phyloP scores from a whole-genome alignment of 1,139 yeast genomes.

The Hemisphaericaspora xylanilytica region DNA sequence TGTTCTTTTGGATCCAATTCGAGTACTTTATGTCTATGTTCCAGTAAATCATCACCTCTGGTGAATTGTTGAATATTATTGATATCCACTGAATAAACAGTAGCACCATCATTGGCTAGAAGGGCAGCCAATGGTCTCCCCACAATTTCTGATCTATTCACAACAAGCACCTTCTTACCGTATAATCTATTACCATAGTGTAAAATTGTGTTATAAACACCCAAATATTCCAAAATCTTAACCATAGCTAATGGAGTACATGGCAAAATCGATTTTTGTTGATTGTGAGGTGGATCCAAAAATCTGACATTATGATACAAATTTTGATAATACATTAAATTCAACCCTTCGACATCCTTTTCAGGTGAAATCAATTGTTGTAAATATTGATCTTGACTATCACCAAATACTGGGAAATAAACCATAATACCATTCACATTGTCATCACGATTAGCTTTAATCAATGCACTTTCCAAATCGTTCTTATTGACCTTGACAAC shows the following conservation, averaged over 20 bases:
- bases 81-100: slow-evolving; percentile 87
- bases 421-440: slow-evolving; percentile 90
- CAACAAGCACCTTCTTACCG: slow-evolving; percentile 87
- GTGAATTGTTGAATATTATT: slow-evolving; percentile 88
- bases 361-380: slow-evolving; percentile 86
- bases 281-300: slow-evolving; percentile 63
- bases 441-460: slow-evolving; percentile 77
- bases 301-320: slow-evolving; percentile 89
- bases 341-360: slow-evolving; percentile 94
- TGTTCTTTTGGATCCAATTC: slow-evolving; percentile 51
- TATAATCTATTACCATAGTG: slow-evolving; percentile 89
- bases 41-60: slow-evolving; percentile 85
- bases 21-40: slow-evolving; percentile 78
- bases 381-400: slow-evolving; percentile 88
- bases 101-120: slow-evolving; percentile 95
- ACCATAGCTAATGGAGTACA: slow-evolving; percentile 96
- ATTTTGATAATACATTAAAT: slow-evolving; percentile 87
- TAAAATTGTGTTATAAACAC: slow-evolving; percentile 76
- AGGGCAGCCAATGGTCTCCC: slow-evolving; percentile 97
- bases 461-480: slow-evolving; percentile 76
- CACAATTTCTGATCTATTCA: slow-evolving; percentile 92
- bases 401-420: slow-evolving; percentile 97
- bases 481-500: slow-evolving; percentile 73
- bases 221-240: slow-evolving; percentile 85
- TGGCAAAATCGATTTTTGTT: slow-evolving; percentile 84